phyloP scores from a whole-genome alignment of 1,139 yeast species.

The Sporopachydermia cereana region DNA sequence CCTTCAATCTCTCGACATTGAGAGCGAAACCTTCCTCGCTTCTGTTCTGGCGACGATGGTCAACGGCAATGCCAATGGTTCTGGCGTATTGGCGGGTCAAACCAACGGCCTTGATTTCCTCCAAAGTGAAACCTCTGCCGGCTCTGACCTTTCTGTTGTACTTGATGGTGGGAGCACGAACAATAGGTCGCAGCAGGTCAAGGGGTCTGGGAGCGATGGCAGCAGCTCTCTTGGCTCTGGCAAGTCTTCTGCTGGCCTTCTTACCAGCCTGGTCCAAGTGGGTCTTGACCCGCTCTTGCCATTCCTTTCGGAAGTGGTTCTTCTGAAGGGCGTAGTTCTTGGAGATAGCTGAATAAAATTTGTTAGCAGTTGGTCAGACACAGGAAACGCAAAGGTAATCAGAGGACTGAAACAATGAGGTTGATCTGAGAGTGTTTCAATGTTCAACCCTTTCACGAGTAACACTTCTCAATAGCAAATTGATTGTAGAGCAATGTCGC shows the following conservation, averaged over 20 bases:
- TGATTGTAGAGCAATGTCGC: too few relatives aligned
- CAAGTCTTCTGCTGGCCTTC: constrained; percentile 92
- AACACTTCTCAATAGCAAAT: too few relatives aligned
- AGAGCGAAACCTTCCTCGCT: constrained; percentile 89
- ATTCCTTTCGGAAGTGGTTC: constrained; percentile 97
- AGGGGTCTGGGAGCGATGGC: constrained; percentile 95
- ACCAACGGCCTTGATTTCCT: constrained; percentile 98
- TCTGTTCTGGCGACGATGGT: constrained; percentile 99
- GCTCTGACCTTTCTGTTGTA: constrained; percentile 99
- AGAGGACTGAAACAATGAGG: too few relatives aligned
- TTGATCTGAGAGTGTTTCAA: too few relatives aligned
- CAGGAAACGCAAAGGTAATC: too few relatives aligned
- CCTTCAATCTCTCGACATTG: constrained; percentile 94
- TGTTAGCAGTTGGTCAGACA: too few relatives aligned
- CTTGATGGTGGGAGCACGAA: constrained; percentile 96
- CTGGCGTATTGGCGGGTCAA: constrained; percentile 92
- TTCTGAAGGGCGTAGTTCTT: constrained; percentile 63
- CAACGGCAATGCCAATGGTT: constrained; percentile 97
- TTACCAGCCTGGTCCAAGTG: constrained; percentile 99
- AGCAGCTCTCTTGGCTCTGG: constrained; percentile 93
- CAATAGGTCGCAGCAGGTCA: constrained; percentile 93
- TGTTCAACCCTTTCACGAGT: too few relatives aligned
- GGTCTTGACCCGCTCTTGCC: constrained; percentile 99
- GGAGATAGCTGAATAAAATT: constrained; percentile 86
- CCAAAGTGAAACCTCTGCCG: constrained; percentile 98